These are phyloP conservation scores for Chaetomium strumarium DNA, from an alignment of 2,329 filamentous ascomycete species.

Conservation along the genomic window DNA sequence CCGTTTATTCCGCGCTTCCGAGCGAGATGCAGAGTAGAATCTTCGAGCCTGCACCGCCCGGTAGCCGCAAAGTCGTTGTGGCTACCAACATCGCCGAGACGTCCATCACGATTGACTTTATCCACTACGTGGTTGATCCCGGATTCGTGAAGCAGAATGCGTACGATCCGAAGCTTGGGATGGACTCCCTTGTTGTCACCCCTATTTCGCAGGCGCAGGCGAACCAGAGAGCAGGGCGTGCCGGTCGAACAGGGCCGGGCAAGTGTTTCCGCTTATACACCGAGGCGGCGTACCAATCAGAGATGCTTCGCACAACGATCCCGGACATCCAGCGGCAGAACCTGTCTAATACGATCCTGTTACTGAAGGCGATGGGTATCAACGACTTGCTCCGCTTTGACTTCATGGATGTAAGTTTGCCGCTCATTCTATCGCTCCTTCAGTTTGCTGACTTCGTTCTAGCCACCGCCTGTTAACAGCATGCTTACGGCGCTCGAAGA, in stretches of 20 bases:
- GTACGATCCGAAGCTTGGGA: conserved; percentile 93
- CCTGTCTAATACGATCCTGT: conserved; percentile 84
- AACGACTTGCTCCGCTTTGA: conserved; percentile 96
- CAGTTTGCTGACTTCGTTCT: conserved; percentile 7
- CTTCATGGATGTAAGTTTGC: conserved; percentile 69
- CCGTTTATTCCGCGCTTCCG: conserved; percentile 91
- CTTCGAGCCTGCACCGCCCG: conserved; percentile 85
- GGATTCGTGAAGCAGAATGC: conserved; percentile 98
- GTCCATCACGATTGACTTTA: conserved; percentile 94
- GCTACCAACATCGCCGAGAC: conserved; percentile 98
- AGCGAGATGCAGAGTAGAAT: conserved; percentile 91
- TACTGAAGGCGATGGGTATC: conserved; percentile 99
- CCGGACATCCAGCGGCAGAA: conserved; percentile 97
- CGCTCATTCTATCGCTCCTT: not conserved
- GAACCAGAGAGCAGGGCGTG: conserved; percentile 86
- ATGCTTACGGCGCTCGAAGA: conserved; percentile 96
- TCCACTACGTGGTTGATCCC: conserved; percentile 95
- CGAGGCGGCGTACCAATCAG: conserved; percentile 88
- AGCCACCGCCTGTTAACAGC: conserved; percentile 87
- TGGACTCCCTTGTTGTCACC: conserved; percentile 93
- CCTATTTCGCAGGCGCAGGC: conserved; percentile 96
- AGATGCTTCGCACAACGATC: conserved; percentile 94
- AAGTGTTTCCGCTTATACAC: conserved; percentile 96
- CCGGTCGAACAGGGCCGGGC: conserved; percentile 88
- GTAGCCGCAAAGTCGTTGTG: conserved; percentile 88